A percentile compares a stretch with the other conserved stretches of the same genome.
These are phyloP conservation scores for Paramyrothecium roridum DNA, from an alignment of 2,329 filamentous ascomycete species.

Conservation along the genomic window DNA sequence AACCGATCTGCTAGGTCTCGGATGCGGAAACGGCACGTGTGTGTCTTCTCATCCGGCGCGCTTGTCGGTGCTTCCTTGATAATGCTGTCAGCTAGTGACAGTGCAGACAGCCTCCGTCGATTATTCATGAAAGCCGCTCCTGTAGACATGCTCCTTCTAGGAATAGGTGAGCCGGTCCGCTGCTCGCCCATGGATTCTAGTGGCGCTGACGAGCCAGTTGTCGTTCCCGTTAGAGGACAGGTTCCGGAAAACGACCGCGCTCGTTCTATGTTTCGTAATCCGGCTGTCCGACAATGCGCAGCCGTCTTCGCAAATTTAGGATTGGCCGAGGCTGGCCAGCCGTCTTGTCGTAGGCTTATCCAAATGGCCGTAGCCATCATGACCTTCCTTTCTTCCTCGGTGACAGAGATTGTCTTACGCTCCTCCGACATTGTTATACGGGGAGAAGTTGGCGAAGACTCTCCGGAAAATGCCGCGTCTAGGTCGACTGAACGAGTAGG, in stretches of 20 bases:
- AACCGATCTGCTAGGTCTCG: neutral
- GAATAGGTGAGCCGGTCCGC: neutral
- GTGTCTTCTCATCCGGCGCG: constrained; percentile 3
- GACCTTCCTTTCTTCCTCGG: constrained; percentile 28
- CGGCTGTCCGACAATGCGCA: constrained; percentile 18
- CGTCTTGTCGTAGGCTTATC: constrained; percentile 31
- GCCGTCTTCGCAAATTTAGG: constrained; percentile 22
- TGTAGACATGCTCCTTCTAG: constrained; percentile 17
- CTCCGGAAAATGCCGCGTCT: constrained; percentile 11
- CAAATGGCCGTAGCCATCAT: constrained; percentile 36
- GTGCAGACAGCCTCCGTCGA: constrained; percentile 5
- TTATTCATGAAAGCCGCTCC: constrained; percentile 19
- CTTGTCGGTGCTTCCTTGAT: neutral
- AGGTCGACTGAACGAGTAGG: constrained; percentile 34
- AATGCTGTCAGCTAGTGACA: constrained; percentile 1
- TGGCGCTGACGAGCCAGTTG: neutral
- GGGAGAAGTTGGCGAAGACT: constrained; percentile 14
- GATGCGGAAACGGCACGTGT: constrained; percentile 16
- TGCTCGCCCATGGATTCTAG: neutral
- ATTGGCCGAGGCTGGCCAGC: constrained; percentile 28
- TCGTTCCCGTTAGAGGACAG: neutral
- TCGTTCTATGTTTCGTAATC: constrained; percentile 3
- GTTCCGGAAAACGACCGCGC: constrained; percentile 3
- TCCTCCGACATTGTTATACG: constrained; percentile 20
- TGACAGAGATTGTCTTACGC: constrained; percentile 23